A percentile compares a stretch with the other conserved stretches of the same genome.
phyloP scores from a whole-genome alignment of 2,329 filamentous ascomycete genomes.

The Penicillium sp. region DNA sequence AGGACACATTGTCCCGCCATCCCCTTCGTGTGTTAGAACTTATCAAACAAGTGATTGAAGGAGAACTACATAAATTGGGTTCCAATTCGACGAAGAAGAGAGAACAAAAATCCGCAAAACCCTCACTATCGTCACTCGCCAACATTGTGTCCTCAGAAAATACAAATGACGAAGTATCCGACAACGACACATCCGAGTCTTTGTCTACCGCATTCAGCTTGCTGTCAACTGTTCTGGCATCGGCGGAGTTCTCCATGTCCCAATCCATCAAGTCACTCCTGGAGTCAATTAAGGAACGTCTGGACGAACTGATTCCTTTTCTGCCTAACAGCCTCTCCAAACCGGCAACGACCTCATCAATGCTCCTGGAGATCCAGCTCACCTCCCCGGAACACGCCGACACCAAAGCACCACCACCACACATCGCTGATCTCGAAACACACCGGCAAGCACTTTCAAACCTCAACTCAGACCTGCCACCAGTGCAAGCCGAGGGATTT shows the following conservation, averaged over 20 bases:
- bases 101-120: constrained; percentile 15
- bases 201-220: constrained; percentile 44
- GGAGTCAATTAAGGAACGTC: constrained; percentile 32
- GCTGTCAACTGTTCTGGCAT: constrained; percentile 44
- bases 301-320: constrained; percentile 37
- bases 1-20: constrained; percentile 42
- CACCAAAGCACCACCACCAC: constrained; percentile 21
- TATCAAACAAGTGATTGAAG: constrained; percentile 42
- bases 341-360: constrained; percentile 41
- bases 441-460: constrained; percentile 44
- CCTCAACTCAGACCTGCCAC: constrained; percentile 41
- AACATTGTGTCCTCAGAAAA: constrained; percentile 31
- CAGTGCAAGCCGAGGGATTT: constrained; percentile 46
- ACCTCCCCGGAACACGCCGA: constrained; percentile 25
- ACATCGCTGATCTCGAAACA: constrained; percentile 38
- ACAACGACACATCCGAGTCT: constrained; percentile 35
- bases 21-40: constrained; percentile 43
- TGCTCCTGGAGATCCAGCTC: constrained; percentile 45
- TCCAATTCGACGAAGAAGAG: constrained; percentile 1
- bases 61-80: constrained; percentile 29
- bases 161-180: constrained; percentile 10
- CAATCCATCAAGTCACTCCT: constrained; percentile 31
- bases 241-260: constrained; percentile 39
- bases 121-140: constrained; percentile 38
- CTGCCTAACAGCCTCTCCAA: constrained; percentile 36